Percentiles rank a stretch among this genome's conserved stretches.
Evolutionary conservation across 768 basidiomycete species (phyloP).

Genomic region (Russula lepida): DNA sequence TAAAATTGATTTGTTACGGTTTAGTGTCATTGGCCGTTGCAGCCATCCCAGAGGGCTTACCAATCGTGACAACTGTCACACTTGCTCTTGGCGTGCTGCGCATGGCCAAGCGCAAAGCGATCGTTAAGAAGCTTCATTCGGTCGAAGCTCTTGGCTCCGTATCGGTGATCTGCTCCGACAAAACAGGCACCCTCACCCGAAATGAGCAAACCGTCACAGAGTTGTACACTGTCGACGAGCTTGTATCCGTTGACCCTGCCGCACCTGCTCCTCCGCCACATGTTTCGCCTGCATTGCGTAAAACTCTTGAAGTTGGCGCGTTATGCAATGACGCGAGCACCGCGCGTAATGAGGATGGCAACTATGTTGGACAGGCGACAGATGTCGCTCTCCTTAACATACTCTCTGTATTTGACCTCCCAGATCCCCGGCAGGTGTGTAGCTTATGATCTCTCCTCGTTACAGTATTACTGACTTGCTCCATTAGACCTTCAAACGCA

Average conservation of each 20-base stretch:
- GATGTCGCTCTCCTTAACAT: conserved; percentile 89
- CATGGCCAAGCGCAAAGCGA: conserved; percentile 92
- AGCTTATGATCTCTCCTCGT: neutral
- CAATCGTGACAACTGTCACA: conserved; percentile 96
- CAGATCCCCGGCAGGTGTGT: conserved; percentile 65
- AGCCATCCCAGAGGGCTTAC: conserved; percentile 93
- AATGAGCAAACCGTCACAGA: conserved; percentile 95
- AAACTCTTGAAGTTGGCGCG: conserved; percentile 73
- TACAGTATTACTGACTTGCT: neutral
- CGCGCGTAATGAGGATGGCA: conserved; percentile 55
- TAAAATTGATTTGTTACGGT: conserved; percentile 9
- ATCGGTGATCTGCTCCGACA: conserved; percentile 97
- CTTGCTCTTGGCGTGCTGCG: conserved; percentile 88
- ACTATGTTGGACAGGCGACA: conserved; percentile 80
- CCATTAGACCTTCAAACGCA: conserved; percentile 53
- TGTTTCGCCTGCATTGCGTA: conserved; percentile 59
- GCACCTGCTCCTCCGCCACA: conserved; percentile 31
- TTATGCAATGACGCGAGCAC: conserved; percentile 84
- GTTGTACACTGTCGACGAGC: conserved; percentile 81
- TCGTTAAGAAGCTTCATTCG: conserved; percentile 93
- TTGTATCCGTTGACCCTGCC: conserved; percentile 52
- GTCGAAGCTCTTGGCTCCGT: conserved; percentile 92
- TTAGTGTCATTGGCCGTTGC: conserved; percentile 96
- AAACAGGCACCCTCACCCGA: conserved; percentile 91
- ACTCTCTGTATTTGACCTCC: conserved; percentile 52